Evolutionary conservation across 331 rosid genomes (phyloP).

Genomic region (Quercus lobata): DNA sequence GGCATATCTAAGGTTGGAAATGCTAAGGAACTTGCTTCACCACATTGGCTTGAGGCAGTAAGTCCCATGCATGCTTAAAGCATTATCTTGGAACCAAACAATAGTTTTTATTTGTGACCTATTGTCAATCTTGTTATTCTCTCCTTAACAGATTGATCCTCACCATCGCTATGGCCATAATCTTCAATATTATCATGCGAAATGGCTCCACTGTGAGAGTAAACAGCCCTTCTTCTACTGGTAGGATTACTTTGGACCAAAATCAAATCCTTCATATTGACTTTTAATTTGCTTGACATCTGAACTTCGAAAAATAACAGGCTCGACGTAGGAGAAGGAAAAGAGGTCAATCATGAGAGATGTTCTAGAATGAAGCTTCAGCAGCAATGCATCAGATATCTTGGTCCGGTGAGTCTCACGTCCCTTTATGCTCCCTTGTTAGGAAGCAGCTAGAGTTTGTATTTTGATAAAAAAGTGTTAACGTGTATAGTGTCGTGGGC

Average conservation of each 20-base stretch:
- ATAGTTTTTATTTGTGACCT: constrained; percentile 5
- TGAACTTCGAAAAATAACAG: too few species aligned
- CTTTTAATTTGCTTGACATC: background rate
- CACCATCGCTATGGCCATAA: constrained; percentile 89
- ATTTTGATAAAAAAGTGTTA: background rate
- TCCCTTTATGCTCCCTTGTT: background rate
- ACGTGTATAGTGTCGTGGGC: too few species aligned
- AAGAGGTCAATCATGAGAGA: too few species aligned
- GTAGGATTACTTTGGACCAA: constrained; percentile 27
- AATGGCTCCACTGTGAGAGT: constrained; percentile 79
- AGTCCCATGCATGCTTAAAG: constrained; percentile 18
- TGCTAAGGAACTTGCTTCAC: constrained; percentile 80
- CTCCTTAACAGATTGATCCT: constrained; percentile 71
- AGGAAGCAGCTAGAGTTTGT: background rate
- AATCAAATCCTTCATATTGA: background rate
- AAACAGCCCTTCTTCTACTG: constrained; percentile 81
- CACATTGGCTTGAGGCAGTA: constrained; percentile 94
- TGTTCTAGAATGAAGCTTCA: too few species aligned
- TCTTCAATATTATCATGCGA: constrained; percentile 72
- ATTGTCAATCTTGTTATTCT: constrained; percentile 4
- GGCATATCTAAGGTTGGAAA: constrained; percentile 74
- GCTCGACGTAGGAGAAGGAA: too few species aligned
- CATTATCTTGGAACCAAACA: background rate
- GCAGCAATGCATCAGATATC: constrained; percentile 26
- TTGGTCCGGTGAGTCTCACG: constrained; percentile 66